These are phyloP conservation scores for Aphanomyces astaci DNA, from an alignment of 352 stramenopile species.

Conservation along the genomic window DNA sequence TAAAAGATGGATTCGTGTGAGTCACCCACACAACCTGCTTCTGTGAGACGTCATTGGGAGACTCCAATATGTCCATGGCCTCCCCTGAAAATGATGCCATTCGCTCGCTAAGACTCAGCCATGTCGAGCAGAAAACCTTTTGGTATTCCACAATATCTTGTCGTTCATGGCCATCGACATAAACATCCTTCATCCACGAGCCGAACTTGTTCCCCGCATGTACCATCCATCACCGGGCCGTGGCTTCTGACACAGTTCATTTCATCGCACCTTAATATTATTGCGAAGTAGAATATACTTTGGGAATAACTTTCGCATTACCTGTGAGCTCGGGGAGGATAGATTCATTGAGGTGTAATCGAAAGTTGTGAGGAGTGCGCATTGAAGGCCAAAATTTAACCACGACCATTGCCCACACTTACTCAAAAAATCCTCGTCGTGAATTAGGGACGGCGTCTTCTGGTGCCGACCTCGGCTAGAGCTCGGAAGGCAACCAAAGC, in stretches of 20 bases:
- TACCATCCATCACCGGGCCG: not conserved
- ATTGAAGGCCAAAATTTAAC: not conserved
- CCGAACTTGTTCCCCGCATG: not conserved
- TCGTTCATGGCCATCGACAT: too few species aligned
- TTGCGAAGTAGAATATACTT: too few species aligned
- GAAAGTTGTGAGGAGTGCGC: not conserved
- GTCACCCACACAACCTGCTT: not conserved
- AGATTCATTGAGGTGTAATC: too few species aligned
- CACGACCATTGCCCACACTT: not conserved
- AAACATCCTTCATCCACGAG: not conserved
- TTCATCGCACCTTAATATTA: not conserved
- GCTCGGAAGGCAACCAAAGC: not conserved
- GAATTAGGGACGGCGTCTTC: not conserved
- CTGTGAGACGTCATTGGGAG: not conserved
- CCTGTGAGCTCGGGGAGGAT: too few species aligned
- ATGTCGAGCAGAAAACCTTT: not conserved
- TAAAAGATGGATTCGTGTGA: not conserved
- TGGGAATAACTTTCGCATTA: too few species aligned
- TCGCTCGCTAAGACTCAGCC: not conserved
- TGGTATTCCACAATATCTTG: not conserved
- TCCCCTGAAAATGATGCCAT: not conserved
- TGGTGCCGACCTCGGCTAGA: not conserved
- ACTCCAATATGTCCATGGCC: not conserved
- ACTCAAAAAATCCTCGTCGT: not conserved
- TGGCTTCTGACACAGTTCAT: not conserved